Evolutionary conservation across 2,329 filamentous ascomycete species (phyloP), one percentile per base, ranked within the genome.

Genomic region (Neoarthrinium moseri): DNA sequence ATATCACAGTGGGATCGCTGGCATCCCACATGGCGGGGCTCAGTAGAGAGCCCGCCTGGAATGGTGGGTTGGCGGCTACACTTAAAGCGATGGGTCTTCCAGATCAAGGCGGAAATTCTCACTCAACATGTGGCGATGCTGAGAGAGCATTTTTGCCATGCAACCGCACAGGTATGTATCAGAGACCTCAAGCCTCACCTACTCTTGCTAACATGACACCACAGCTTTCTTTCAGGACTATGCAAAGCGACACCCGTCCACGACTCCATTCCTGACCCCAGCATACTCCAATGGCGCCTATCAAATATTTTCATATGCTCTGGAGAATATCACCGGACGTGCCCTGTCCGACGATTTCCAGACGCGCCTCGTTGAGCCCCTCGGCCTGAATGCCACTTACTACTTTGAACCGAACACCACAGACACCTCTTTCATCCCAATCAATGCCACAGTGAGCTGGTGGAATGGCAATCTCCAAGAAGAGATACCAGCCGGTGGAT

Each of bases 211-310:
- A n/a, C 8, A 29, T 29, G n/a, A 35, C 8, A 18, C 17, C 17
- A 29, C 40, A 65, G 61, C 64, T 22, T 62, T 62, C 41, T 63
- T 64, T 43, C 45, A 52, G 12, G 57, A 59, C 2, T 50, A 66
- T 3, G 47, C 50, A n/a, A 52, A 45, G n/a, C 40, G 60, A 2
- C 54, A 66, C 6, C 65, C 66, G 0, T 60, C 63, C 0, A 64
- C 61, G 26, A 50, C 59, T 1, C 58, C 66, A 1, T 66, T 59
- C 13, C 57, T 56, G 3, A 69, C 67, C 0, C 66, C 68, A 1
- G 53, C 58, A 0, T 72, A 71, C 26, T 69, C 68, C 1, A 67
- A 71, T 33, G 54, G 66, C 13, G 66, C 61, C 3, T 71, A 63
- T 45, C 59, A 63, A 4, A 56, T 71, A n/a, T 56, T 71, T 1